Conservation (phyloP, 75 land plant genomes). For the Pseudotsuga menziesii region DNA sequence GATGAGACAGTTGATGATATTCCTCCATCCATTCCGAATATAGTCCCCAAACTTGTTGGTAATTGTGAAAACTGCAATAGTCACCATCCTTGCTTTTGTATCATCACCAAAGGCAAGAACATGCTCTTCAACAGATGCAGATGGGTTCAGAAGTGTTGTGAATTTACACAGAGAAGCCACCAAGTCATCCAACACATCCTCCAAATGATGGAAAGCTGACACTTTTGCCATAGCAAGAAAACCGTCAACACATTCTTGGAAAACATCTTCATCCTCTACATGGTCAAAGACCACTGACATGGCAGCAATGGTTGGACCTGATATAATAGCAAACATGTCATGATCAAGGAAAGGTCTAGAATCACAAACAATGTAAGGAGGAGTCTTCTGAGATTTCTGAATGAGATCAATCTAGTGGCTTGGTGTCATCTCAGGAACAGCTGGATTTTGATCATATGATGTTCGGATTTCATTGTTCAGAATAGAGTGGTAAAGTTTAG, state of each 20-base stretch:
- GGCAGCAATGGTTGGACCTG: constrained; percentile 97
- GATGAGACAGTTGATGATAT: too few relatives aligned
- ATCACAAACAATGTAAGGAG: constrained; percentile 72
- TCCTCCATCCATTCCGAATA: too few relatives aligned
- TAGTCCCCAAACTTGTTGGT: too few relatives aligned
- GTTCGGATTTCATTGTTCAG: constrained; percentile 84
- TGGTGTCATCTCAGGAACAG: too few relatives aligned
- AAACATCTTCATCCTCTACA: constrained; percentile 79
- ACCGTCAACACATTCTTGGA: constrained; percentile 63
- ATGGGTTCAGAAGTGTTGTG: constrained; percentile 64
- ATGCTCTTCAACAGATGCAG: constrained; percentile 52
- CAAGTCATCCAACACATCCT: constrained; percentile 79
- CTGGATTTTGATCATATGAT: constrained; percentile 73
- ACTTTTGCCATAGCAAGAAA: constrained; percentile 78
- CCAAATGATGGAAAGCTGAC: constrained; percentile 74
- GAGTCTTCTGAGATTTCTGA: constrained; percentile 56
- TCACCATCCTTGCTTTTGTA: constrained; percentile 75
- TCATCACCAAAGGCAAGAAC: constrained; percentile 78
- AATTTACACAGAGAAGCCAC: constrained; percentile 84
- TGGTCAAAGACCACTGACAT: constrained; percentile 93
- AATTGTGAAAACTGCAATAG: constrained; percentile 70
- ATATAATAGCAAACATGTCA: constrained; percentile 97
- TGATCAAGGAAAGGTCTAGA: constrained; percentile 67
- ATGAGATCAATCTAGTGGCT: too few relatives aligned
- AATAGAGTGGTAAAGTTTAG: constrained; percentile 86